phyloP scores from a whole-genome alignment of 1,139 yeast genomes.

The Zygosaccharomyces sapae region DNA sequence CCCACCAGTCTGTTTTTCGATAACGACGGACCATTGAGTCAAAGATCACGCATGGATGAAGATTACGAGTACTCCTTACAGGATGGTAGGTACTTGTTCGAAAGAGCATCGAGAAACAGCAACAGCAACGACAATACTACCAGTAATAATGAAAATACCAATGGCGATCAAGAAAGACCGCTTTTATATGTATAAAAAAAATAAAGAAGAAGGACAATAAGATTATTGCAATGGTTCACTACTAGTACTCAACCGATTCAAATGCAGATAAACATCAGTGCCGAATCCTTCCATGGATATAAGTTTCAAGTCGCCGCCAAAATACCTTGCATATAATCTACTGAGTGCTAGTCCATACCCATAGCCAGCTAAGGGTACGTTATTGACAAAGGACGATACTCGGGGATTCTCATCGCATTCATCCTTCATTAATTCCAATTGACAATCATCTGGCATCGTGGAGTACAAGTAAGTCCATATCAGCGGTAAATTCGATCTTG shows the following conservation, averaged over 20 bases:
- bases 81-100: conserved; percentile 34
- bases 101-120: conserved; percentile 31
- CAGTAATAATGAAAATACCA: not conserved
- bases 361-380: conserved; percentile 92
- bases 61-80: conserved; percentile 35
- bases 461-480: conserved; percentile 92
- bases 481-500: conserved; percentile 76
- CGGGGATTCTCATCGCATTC: conserved; percentile 14
- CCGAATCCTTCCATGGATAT: conserved; percentile 95
- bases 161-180: conserved; percentile 4
- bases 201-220: not conserved
- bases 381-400: conserved; percentile 2
- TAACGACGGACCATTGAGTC: conserved; percentile 6
- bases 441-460: conserved; percentile 55
- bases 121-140: conserved; percentile 9
- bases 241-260: conserved; percentile 45
- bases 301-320: conserved; percentile 84
- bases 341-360: conserved; percentile 91
- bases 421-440: conserved; percentile 12
- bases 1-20: conserved; percentile 9
- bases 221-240: conserved; percentile 27
- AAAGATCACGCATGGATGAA: conserved; percentile 26
- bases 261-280: conserved; percentile 83
- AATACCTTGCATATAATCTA: conserved; percentile 79
- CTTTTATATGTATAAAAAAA: conserved; percentile 8